Evolutionary conservation across 331 rosid species (phyloP), one percentile per base, ranked within the genome.

Genomic region (Malus hybrid): DNA sequence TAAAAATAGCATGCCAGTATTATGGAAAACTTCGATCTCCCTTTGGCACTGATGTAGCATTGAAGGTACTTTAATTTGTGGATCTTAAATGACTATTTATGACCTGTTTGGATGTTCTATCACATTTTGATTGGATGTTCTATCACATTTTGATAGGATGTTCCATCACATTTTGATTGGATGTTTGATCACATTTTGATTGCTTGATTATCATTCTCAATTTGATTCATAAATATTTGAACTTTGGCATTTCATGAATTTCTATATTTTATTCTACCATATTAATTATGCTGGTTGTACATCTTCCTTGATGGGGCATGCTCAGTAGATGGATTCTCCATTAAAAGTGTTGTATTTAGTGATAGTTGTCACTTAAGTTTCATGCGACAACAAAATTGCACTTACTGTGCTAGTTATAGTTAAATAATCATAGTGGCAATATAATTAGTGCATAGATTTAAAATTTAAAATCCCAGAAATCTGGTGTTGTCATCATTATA

Each of bases 21-120:
- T 79, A 79, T 74, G 83, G 83, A 79, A 79, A 67, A 74, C 79
- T 79, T 79, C 75, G 79, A 58, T 79, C 83, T 67, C 79, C 83
- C 57, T 79, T 74, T 74, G 83, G 79, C 55, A 79, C 68, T 13
- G 81, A 79, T 62, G 77, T 65, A 75, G 67, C 66, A 13, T 36
- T 66, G 75, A 75, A 71, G 83, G 86, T 82, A 82, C 29, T 30
- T 6, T 48, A 30, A 48, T 16, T 56, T 68, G 6, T 48, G 42
- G 62, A 66, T 39, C 46, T 5, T 29, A 34, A 39, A 34, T 20
- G 22, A 65, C 33, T 79, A 10, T 13, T 42, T 33, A 13, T 42
- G 20, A 29, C 67, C 55, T 28, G 22, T 32, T 63, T 28, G 26
- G 33, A 42, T 36, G 13, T 34, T 52, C 10, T 52, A n/a, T 66